Conservation (phyloP, 345 rosid species). For the Eucalyptus sp. region DNA sequence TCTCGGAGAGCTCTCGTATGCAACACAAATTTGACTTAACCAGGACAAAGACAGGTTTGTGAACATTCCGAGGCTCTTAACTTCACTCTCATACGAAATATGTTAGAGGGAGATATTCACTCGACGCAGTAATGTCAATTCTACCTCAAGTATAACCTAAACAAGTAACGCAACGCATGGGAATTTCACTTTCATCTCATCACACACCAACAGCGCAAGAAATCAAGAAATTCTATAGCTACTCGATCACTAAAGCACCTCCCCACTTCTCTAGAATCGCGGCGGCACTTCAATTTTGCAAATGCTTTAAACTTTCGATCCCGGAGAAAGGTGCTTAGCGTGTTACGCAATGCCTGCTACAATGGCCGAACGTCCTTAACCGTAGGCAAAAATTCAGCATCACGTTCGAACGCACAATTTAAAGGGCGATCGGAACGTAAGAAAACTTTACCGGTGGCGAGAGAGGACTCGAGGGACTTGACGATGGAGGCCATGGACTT, state of each 20-base stretch:
- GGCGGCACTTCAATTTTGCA: not conserved
- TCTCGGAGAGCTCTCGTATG: not conserved
- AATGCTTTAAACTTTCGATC: not conserved
- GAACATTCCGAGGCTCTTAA: not conserved
- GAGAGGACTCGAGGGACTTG: slow-evolving; percentile 90
- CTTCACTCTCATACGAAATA: not conserved
- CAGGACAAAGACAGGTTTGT: not conserved
- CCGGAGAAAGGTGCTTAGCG: not conserved
- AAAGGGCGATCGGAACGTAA: not conserved
- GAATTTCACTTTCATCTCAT: not conserved
- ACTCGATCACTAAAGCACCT: not conserved
- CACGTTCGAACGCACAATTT: not conserved
- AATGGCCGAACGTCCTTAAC: not conserved
- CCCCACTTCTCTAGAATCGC: not conserved
- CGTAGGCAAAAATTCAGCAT: not conserved
- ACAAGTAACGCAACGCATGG: not conserved
- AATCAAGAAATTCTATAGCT: not conserved
- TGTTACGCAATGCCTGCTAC: not conserved
- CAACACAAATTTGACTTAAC: not conserved
- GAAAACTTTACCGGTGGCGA: slow-evolving; percentile 53
- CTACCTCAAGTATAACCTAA: not conserved
- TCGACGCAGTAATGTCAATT: not conserved
- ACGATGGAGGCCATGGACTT: slow-evolving; percentile 88
- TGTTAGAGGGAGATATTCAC: not conserved
- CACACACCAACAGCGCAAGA: not conserved